These are phyloP conservation scores for Dacryopinax primogenitus DNA, from an alignment of 768 basidiomycete species.

Conservation along the genomic window DNA sequence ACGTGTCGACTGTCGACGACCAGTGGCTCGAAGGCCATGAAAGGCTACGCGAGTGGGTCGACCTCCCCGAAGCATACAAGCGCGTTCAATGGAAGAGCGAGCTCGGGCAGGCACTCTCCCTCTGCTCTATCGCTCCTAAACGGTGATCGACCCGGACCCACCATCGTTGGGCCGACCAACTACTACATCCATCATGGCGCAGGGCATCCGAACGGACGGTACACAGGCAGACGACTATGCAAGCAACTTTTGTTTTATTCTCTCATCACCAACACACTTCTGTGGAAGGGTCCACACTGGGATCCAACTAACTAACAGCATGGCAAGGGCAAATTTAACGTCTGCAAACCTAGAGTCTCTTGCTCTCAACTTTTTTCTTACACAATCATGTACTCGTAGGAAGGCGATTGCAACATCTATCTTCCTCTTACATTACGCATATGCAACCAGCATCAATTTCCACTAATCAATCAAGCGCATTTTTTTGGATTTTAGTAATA, in stretches of 20 bases:
- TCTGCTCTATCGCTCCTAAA: not conserved
- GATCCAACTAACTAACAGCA: not conserved
- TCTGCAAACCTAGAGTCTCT: not conserved
- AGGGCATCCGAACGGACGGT: too few relatives aligned
- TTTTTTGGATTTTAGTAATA: not conserved
- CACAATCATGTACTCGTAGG: conserved; percentile 8
- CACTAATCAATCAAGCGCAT: conserved; percentile 8
- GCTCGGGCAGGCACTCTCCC: conserved; percentile 43
- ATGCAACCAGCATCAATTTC: not conserved
- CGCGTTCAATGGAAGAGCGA: conserved; percentile 77
- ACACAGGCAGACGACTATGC: too few relatives aligned
- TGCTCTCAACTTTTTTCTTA: not conserved
- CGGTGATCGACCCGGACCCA: too few relatives aligned
- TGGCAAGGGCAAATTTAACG: not conserved
- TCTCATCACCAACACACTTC: not conserved
- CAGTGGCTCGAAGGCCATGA: conserved; percentile 74
- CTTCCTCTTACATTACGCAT: conserved; percentile 5
- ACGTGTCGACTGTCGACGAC: conserved; percentile 59
- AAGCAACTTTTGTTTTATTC: too few relatives aligned
- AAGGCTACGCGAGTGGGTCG: conserved; percentile 76
- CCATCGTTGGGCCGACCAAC: too few relatives aligned
- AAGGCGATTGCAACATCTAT: not conserved
- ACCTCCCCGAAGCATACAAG: conserved; percentile 64
- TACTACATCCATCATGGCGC: too few relatives aligned
- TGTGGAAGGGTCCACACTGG: not conserved